These are phyloP conservation scores for Penicillium maclennaniae DNA, from an alignment of 495 filamentous ascomycete genomes.

Conservation along the genomic window DNA sequence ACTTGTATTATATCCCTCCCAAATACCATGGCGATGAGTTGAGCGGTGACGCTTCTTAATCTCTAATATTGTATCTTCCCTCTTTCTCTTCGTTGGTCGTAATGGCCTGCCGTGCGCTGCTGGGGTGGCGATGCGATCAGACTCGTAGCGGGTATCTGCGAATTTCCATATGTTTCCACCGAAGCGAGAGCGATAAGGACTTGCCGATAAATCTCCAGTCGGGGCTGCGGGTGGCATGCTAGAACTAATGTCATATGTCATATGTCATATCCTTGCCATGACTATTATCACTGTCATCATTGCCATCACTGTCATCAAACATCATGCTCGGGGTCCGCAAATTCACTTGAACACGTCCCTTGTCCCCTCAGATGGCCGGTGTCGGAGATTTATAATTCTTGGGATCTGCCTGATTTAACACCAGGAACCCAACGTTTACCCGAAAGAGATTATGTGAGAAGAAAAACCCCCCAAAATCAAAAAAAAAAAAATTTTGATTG, in stretches of 20 bases:
- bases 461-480: too few species aligned
- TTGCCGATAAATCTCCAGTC: too few species aligned
- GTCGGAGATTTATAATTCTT: constrained; percentile 9
- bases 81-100: background rate
- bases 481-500: constrained; percentile 11
- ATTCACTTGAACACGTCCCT: background rate
- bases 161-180: constrained; percentile 4
- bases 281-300: background rate
- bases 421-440: background rate
- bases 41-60: background rate
- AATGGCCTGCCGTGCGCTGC: background rate
- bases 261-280: background rate
- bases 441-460: too few species aligned
- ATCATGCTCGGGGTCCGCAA: background rate
- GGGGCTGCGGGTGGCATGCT: background rate
- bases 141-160: background rate
- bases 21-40: background rate
- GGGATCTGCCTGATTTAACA: background rate
- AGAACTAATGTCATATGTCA: background rate
- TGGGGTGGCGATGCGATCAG: background rate
- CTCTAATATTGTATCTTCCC: background rate
- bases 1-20: background rate
- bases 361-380: background rate
- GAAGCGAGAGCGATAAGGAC: background rate
- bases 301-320: background rate